A percentile compares a stretch with the other conserved stretches of the same genome.
Evolutionary conservation across 768 basidiomycete genomes (phyloP).

Genomic region (Boletus pseudo-olivaceus): DNA sequence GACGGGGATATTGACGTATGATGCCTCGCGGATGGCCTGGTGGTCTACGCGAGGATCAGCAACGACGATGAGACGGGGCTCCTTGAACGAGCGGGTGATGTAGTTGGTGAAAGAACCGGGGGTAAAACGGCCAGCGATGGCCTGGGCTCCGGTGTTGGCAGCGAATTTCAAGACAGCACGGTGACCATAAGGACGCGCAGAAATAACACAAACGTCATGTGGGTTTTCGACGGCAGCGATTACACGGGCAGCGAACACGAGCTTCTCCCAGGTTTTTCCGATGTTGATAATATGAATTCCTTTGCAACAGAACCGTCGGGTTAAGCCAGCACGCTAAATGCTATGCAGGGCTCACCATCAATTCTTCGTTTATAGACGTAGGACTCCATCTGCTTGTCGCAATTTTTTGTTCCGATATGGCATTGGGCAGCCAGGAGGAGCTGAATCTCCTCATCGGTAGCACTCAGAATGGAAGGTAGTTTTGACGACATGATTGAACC

Average conservation of each 20-base stretch:
- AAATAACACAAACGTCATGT: slow-evolving; percentile 96
- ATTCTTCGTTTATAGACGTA: slow-evolving; percentile 97
- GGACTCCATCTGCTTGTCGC: slow-evolving; percentile 97
- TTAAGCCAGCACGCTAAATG: slow-evolving; percentile 11
- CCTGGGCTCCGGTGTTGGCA: slow-evolving; percentile 95
- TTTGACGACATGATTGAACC: slow-evolving; percentile 68
- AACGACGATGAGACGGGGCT: slow-evolving; percentile 96
- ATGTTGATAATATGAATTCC: slow-evolving; percentile 97
- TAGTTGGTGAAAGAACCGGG: slow-evolving; percentile 99
- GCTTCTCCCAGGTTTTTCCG: slow-evolving; percentile 99
- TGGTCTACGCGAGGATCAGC: slow-evolving; percentile 99
- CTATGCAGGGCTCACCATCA: slow-evolving; percentile 64
- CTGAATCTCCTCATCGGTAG: slow-evolving; percentile 97
- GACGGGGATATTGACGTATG: slow-evolving; percentile 99
- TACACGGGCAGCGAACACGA: slow-evolving; percentile 95
- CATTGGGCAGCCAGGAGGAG: slow-evolving; percentile 92
- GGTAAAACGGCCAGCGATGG: slow-evolving; percentile 99
- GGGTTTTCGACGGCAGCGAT: slow-evolving; percentile 98
- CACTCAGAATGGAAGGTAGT: slow-evolving; percentile 88
- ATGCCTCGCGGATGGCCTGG: slow-evolving; percentile 99
- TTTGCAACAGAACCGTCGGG: slow-evolving; percentile 31
- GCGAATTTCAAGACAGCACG: slow-evolving; percentile 99
- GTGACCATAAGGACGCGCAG: slow-evolving; percentile 97
- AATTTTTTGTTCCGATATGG: slow-evolving; percentile 98
- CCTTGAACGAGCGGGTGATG: slow-evolving; percentile 99